Percentiles rank a stretch among this genome's conserved stretches.
phyloP scores from a whole-genome alignment of 345 rosid species.

The Eucalyptus cloeziana region DNA sequence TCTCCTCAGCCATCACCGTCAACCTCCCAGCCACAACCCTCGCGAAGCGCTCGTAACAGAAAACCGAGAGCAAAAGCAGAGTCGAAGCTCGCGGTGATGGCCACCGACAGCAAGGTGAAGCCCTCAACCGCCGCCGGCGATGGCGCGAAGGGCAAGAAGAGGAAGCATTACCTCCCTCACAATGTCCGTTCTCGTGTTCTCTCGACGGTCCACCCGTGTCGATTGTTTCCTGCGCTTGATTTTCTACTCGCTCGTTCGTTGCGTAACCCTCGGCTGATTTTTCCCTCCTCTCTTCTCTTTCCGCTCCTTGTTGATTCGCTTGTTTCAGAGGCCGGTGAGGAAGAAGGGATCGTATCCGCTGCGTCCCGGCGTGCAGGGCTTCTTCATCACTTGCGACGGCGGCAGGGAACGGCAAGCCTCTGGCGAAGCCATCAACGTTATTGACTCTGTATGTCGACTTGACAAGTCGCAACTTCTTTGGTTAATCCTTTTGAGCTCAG shows the following conservation, averaged over 20 bases:
- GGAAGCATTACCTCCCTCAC: constrained; percentile 71
- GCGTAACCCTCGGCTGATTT: not conserved
- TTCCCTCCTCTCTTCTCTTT: not conserved
- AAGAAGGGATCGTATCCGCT: constrained; percentile 83
- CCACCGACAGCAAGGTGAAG: constrained; percentile 23
- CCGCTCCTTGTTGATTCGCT: not conserved
- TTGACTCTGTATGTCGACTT: constrained; percentile 56
- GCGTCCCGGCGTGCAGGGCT: constrained; percentile 80
- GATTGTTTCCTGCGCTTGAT: not conserved
- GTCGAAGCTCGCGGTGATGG: constrained; percentile 13
- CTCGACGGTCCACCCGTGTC: too few species aligned
- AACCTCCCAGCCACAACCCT: not conserved
- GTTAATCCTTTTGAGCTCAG: not conserved
- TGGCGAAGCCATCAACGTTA: constrained; percentile 69
- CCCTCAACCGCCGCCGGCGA: not conserved
- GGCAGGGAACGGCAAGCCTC: constrained; percentile 87
- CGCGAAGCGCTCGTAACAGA: not conserved
- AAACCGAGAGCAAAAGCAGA: not conserved
- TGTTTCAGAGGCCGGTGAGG: constrained; percentile 59
- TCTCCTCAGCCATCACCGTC: not conserved
- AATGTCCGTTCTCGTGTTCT: constrained; percentile 20
- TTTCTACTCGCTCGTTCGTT: not conserved
- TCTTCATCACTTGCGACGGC: constrained; percentile 89
- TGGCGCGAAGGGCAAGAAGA: constrained; percentile 43
- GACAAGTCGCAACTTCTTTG: not conserved